Conservation (phyloP, 2,329 filamentous ascomycete genomes). For the Ophiocordyceps camponoti-leonardi region DNA sequence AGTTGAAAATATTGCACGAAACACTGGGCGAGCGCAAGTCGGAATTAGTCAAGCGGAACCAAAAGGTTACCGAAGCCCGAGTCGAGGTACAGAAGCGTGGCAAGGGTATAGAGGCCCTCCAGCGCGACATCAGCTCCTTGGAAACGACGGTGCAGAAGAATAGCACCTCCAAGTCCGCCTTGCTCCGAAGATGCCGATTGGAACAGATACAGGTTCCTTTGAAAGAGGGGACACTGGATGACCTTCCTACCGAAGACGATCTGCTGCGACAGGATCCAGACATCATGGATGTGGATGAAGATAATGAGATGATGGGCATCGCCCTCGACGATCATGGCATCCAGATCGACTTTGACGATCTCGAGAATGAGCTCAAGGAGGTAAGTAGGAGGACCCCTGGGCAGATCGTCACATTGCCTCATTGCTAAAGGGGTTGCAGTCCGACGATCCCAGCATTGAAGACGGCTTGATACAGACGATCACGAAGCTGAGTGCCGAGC, state of each 20-base stretch:
- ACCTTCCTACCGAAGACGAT: slow-evolving; percentile 73
- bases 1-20: slow-evolving; percentile 60
- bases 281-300: slow-evolving; percentile 79
- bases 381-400: slow-evolving; percentile 30
- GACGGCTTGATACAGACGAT: slow-evolving; percentile 65
- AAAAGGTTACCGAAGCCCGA: slow-evolving; percentile 63
- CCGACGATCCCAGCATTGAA: slow-evolving; percentile 54
- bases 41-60: slow-evolving; percentile 49
- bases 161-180: slow-evolving; percentile 64
- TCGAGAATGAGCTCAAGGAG: slow-evolving; percentile 69
- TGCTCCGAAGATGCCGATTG: slow-evolving; percentile 78
- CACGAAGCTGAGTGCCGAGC: slow-evolving; percentile 51
- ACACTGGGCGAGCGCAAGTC: slow-evolving; percentile 51
- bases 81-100: slow-evolving; percentile 67
- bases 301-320: slow-evolving; percentile 40
- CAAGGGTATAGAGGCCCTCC: slow-evolving; percentile 58
- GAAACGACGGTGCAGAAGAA: slow-evolving; percentile 78
- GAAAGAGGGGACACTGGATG: slow-evolving; percentile 58
- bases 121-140: slow-evolving; percentile 60
- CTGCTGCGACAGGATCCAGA: slow-evolving; percentile 63
- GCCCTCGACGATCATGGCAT: slow-evolving; percentile 82
- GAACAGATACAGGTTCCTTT: slow-evolving; percentile 85
- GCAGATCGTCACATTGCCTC: background rate
- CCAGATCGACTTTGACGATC: slow-evolving; percentile 63
- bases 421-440: slow-evolving; percentile 21